phyloP scores from a whole-genome alignment of 1,284 basidiomycete species.

The Ganoderma sinense region DNA sequence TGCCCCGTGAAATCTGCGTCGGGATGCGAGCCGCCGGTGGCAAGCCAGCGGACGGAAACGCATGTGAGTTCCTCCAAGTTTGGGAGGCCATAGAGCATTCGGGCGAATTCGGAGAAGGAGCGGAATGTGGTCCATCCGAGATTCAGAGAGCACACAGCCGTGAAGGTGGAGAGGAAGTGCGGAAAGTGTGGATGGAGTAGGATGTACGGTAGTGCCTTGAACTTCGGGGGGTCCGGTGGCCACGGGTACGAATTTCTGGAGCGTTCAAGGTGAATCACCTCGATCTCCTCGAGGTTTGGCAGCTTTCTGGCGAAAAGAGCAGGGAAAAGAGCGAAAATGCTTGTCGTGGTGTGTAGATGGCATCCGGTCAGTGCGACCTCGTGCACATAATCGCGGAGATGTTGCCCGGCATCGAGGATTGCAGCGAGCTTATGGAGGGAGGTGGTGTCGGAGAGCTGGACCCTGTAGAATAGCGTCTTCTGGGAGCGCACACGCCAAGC shows the following conservation, averaged over 20 bases:
- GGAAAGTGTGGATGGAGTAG: neutral
- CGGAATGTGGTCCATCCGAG: neutral
- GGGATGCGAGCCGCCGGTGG: neutral
- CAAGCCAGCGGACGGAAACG: neutral
- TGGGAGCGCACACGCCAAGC: neutral
- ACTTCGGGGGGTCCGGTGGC: neutral
- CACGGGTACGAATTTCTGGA: neutral
- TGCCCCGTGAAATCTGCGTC: neutral
- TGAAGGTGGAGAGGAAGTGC: neutral
- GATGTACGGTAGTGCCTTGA: neutral
- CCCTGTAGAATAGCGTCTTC: neutral
- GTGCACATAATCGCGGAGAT: neutral
- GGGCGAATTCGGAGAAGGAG: neutral
- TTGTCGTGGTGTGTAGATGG: neutral
- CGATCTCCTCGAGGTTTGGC: neutral
- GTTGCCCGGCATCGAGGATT: neutral
- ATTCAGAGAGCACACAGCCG: neutral
- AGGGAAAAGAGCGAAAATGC: neutral
- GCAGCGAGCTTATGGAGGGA: neutral
- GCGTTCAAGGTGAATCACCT: neutral
- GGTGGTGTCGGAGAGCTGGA: neutral
- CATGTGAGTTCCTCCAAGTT: neutral
- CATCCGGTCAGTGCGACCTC: neutral
- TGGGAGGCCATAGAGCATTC: neutral
- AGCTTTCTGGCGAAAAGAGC: neutral